Base-by-base conservation (phyloP, 495 filamentous ascomycete species). In the Massariosphaeria phaeospora region DNA sequence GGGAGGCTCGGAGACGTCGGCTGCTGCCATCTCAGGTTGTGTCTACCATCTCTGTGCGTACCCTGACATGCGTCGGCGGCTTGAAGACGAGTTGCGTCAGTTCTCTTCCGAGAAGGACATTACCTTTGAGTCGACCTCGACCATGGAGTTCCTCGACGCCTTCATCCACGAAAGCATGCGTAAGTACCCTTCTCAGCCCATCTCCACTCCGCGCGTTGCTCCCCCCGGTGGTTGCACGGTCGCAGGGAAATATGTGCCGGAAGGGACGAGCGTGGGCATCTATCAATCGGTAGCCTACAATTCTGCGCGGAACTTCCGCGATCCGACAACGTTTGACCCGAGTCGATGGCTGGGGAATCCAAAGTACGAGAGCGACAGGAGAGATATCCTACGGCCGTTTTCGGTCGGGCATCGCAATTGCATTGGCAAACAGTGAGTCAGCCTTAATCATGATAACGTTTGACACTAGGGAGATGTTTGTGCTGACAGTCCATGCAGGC, bases 1-100 rank as follows among this genome's bases (percentile, higher is more conserved):
- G 15, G 62, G 59, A 2, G 62, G 62, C 11, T 58, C 53, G 59
- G 62, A 65, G 36, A 65, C 62, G 1, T 62, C 62, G 1, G 62
- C 59, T 1, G 52, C 50, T 30, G 39, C 54, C 3, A 27, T 65
- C 11, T 29, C 47, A 15, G 53, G 31, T 3, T 39, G 55, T 41
- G 55, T 43, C 18, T 48, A 59, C 41, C 48, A 44, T 33, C 51
- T 66, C 18, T 46, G 63, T 12, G 40, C 54, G 15, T 30, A 62
- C 33, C 63, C 63, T 6, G 42, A 49, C 11, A 55, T 48, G 33
- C 59, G 47, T 26, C 23, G 23, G 10, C 57, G 34, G 26, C 35
- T 64, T 21, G 54, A 52, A 29, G 35, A 52, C 12, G 61, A 64
- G 43, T 45, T 64, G 9, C 57, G 61, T 13, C n/a, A 21, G 3